phyloP scores from a whole-genome alignment of 345 rosid species.

The Salix udensis region DNA sequence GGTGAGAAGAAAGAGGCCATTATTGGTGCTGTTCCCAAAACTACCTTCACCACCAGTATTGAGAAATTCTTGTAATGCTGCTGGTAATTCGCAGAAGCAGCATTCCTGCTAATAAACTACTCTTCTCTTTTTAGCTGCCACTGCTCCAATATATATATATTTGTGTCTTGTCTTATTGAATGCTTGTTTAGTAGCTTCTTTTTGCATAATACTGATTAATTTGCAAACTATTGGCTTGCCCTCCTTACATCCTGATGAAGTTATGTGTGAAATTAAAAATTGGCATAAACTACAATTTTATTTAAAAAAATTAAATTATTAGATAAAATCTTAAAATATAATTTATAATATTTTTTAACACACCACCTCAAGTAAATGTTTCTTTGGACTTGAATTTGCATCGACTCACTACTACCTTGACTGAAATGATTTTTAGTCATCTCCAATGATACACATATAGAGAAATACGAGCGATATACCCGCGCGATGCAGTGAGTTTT shows the following conservation, averaged over 20 bases:
- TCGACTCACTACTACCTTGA: neutral
- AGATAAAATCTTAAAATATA: too few relatives aligned
- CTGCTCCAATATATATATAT: conserved; percentile 5
- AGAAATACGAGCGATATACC: too few relatives aligned
- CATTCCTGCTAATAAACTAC: conserved; percentile 6
- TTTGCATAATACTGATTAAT: too few relatives aligned
- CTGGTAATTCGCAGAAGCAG: conserved; percentile 3
- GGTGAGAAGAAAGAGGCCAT: conserved; percentile 51
- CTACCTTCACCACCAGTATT: conserved; percentile 35
- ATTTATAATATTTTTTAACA: too few relatives aligned
- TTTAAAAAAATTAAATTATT: too few relatives aligned
- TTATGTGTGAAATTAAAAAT: too few relatives aligned
- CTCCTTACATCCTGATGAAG: too few relatives aligned
- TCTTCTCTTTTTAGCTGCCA: neutral
- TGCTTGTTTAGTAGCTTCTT: neutral
- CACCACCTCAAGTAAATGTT: too few relatives aligned
- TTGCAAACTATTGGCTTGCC: too few relatives aligned
- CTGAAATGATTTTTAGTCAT: neutral
- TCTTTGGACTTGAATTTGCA: too few relatives aligned
- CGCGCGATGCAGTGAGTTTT: too few relatives aligned
- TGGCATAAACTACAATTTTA: too few relatives aligned
- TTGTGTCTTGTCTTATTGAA: rapidly evolving
- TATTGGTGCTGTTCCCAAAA: conserved; percentile 47
- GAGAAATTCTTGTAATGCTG: conserved; percentile 40
- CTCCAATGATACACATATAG: neutral